These are phyloP conservation scores for Pseudocercospora vitis DNA, from an alignment of 2,329 filamentous ascomycete species.

Conservation along the genomic window DNA sequence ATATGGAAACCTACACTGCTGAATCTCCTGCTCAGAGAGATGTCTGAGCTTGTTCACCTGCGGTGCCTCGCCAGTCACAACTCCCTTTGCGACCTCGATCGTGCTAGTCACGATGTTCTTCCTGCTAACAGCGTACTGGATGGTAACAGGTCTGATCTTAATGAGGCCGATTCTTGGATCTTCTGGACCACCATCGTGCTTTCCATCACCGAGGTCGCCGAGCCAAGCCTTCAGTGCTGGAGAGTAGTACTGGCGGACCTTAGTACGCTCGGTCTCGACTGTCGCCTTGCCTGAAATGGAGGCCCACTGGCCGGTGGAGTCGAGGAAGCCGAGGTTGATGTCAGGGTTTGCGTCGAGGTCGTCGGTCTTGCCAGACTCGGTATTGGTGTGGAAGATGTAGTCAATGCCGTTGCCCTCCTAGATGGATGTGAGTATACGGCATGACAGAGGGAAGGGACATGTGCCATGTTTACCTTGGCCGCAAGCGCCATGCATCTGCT, in stretches of 20 bases:
- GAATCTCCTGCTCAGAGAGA: constrained; percentile 65
- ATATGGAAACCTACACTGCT: constrained; percentile 50
- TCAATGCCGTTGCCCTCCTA: constrained; percentile 78
- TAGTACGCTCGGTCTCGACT: constrained; percentile 67
- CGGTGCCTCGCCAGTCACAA: constrained; percentile 69
- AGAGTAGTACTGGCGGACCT: constrained; percentile 74
- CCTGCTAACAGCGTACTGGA: constrained; percentile 66
- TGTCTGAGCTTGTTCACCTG: constrained; percentile 75
- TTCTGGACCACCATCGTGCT: constrained; percentile 75
- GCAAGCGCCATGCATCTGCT: constrained; percentile 87
- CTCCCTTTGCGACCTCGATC: constrained; percentile 72
- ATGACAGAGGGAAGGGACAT: not conserved
- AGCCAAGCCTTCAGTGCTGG: constrained; percentile 77
- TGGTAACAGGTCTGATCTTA: constrained; percentile 69
- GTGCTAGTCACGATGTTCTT: constrained; percentile 64
- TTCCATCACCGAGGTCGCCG: constrained; percentile 79
- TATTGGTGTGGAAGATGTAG: constrained; percentile 88
- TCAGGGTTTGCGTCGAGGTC: constrained; percentile 71
- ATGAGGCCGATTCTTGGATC: constrained; percentile 84
- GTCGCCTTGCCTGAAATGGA: constrained; percentile 73
- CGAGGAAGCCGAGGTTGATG: constrained; percentile 78
- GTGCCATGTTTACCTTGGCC: constrained; percentile 58
- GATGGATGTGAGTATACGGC: constrained; percentile 19
- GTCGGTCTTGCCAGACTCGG: constrained; percentile 82
- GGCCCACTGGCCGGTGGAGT: constrained; percentile 74